Percentiles rank a stretch among this genome's conserved stretches.
Conservation (phyloP, 192 early-diverging fungal genomes). For the Backusella macrospora region DNA sequence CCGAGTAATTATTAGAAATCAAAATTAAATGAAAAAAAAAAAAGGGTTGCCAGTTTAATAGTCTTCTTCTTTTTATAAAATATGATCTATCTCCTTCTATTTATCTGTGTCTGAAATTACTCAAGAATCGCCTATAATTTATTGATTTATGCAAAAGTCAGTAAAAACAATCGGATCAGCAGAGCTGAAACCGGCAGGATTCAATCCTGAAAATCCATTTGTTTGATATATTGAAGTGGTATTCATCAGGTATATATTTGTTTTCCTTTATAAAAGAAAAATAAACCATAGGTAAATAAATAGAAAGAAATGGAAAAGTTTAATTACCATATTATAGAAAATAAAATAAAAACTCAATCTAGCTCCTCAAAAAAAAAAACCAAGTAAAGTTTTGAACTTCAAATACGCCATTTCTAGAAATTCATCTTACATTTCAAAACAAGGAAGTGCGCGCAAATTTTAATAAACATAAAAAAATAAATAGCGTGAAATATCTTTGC, state of each 20-base stretch:
- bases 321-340: no score
- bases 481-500: no score
- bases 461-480: no score
- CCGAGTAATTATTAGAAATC: slow-evolving; percentile 72
- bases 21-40: neutral
- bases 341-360: neutral
- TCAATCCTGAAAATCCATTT: slow-evolving; percentile 65
- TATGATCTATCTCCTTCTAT: no score
- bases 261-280: no score
- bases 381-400: no score
- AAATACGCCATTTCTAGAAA: no score
- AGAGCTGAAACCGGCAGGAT: slow-evolving; percentile 58
- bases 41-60: neutral
- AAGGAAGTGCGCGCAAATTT: no score
- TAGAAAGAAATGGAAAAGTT: neutral
- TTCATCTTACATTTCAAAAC: no score
- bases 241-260: no score
- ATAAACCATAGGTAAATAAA: neutral
- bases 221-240: slow-evolving; percentile 29
- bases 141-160: neutral
- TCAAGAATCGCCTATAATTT: slow-evolving; percentile 51
- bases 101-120: slow-evolving; percentile 78
- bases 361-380: no score
- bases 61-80: no score
- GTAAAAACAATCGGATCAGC: slow-evolving; percentile 54